Base-by-base conservation (phyloP, 306 rosid species). In the Ochetophila trinervis region DNA sequence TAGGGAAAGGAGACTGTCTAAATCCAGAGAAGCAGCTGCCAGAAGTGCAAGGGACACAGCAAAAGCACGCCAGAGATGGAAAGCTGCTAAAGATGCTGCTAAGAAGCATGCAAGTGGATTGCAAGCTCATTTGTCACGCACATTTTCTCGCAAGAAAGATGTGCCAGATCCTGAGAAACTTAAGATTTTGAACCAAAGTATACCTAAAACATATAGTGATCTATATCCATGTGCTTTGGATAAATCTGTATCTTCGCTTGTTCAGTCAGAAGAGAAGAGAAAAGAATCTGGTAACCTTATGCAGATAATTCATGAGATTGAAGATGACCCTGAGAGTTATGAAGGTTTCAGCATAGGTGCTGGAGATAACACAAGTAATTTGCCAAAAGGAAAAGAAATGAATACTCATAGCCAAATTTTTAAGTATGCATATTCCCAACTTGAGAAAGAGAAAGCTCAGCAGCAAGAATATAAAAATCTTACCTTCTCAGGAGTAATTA, bases 21-120 rank as follows among this genome's bases (percentile, higher is more conserved):
- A 80, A 74, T 93, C 96, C 40, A 80, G 99, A 67, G 96, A 90
- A 77, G 83, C 91, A 56, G 99, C 99, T 16, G 99, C 99, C 60
- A 83, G 73, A 84, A 93, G 82, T 77, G 96, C 94, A 66, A 84
- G 77, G 72, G 83, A 76, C 62, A 85, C 80, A 0, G 90, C 90
- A 64, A 86, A 80, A 76, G 95, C 97, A 45, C 90, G 73, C 60
- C 95, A 84, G 74, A 81, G 81, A 74, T 93, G 99, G 97, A 82
- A 77, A 73, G 49, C 70, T 51, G 96, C 99, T 51, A 93, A 86
- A 82, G 86, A 83, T 67, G 82, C 90, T 67, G 91, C 96, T 30
- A 93, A 81, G 82, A 90, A 87, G 86, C 88, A 77, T 65, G 90
- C 88, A 55, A 76, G 71, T 67, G 96, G 87, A 51, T 76, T 93